Evolutionary conservation across 2,329 filamentous ascomycete genomes (phyloP), one percentile per base, ranked within the genome.

Genomic region (Botrytis tulipae): DNA sequence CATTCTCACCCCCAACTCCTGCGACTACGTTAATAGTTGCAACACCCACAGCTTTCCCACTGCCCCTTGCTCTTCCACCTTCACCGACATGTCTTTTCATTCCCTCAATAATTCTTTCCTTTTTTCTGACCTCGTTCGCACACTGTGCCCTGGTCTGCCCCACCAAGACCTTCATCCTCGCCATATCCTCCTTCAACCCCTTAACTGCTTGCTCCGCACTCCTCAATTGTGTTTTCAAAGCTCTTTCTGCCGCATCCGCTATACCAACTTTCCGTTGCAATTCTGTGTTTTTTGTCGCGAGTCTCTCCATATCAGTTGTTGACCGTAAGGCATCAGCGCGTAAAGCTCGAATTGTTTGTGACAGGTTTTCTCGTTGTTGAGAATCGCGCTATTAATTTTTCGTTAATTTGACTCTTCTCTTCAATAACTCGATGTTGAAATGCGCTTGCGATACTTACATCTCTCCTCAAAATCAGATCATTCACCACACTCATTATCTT

Each of bases 401-500:
- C 20, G 44, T 73, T 44, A 73, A 63, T 65, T 73, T 42, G 5
- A 42, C 40, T 40, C n/a, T 69, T 42, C n/a, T 18, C 7, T 69
- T 32, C 29, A n/a, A 57, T 3, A 44, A 35, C n/a, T 44, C n/a
- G n/a, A 57, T n/a, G n/a, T n/a, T 57, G 37, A 69, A 37, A 32
- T 51, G 59, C 20, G 46, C 62, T 67, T 51, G 46, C 9, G 37
- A 66, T 72, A 85, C 90, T 78, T 85, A 97, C 94, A 82, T 99
- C 96, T 85, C 95, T 90, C 77, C 95, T 89, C 74, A 98, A 82
- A 74, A 99, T 93, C 78, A 99, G 84, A 81, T 99, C 96, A 82
- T 99, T 97, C 67, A 99, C 90, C 37, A 99, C 87, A 80, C 95
- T 93, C 84, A 99, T 97, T 78, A 98, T 91, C 77, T 90, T 89